Base-by-base conservation (phyloP, 495 filamentous ascomycete species). In the Podospora didyma region DNA sequence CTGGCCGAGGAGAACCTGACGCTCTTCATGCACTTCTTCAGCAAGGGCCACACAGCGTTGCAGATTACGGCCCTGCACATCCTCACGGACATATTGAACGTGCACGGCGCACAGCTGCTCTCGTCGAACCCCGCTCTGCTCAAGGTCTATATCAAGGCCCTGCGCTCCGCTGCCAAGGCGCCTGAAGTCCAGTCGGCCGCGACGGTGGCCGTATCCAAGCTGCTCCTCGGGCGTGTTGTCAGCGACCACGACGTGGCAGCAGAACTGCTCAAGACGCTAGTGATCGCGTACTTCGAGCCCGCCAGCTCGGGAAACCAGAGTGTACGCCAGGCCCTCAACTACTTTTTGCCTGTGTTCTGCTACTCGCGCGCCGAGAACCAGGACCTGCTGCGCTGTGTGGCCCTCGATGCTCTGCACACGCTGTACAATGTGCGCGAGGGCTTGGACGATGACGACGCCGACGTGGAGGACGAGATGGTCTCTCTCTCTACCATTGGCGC, bases 281-380 rank as follows among this genome's bases (percentile, higher is more conserved):
- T 95, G 2, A 73, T 93, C 5, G 82, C 89, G 20, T 97, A 95
- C 74, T 99, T 97, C 69, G 88, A 96, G 68, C 95, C 95, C 2
- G 83, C 86, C 23, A 93, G 89, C 14, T 78, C 81, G 2, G 81
- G 83, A 37, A 97, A 96, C 66, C 88, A 94, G 57, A 84, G 82
- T n/a, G 86, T 97, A 19, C 80, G 92, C 0, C 94, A 98, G 71
- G 85, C 90, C 0, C 79, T 98, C 22, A 90, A 88, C 51, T 98
- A 98, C 69, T 97, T 97, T 79, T 80, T 98, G 61, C 94, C 94
- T 0, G 94, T 97, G 0, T 98, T 95, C 77, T 92, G 89, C 66
- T 95, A 92, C 68, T 89, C 86, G 22, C 79, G 87, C 11, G 67
- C 84, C 10, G 86, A 87, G 41, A 96, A 96, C 66, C 89, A 91